phyloP scores from a whole-genome alignment of 768 basidiomycete genomes.

The Rhizopogon vinicolor region DNA sequence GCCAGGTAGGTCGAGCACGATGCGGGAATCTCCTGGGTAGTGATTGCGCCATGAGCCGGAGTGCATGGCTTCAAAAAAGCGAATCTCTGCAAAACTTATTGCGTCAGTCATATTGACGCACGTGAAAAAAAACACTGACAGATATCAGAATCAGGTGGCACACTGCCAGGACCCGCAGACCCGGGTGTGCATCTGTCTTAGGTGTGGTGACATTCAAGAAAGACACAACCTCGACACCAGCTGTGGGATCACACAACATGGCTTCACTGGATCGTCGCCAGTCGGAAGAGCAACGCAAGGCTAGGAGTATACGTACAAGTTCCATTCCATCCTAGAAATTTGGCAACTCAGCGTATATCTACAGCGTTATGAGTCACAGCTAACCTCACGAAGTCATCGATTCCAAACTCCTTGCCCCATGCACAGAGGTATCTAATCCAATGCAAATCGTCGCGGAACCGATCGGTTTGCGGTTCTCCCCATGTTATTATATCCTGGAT shows the following conservation, averaged over 20 bases:
- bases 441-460: conserved; percentile 14
- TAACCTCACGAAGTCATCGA: conserved; percentile 31
- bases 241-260: conserved; percentile 42
- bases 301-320: conserved; percentile 32
- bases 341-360: neutral
- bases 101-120: neutral
- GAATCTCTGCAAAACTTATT: neutral
- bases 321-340: conserved; percentile 39
- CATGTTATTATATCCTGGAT: conserved; percentile 30
- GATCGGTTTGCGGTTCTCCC: conserved; percentile 18
- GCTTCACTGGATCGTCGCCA: conserved; percentile 31
- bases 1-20: conserved; percentile 15
- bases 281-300: neutral
- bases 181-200: neutral
- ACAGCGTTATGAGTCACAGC: neutral
- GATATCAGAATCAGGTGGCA: too few relatives aligned
- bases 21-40: conserved; percentile 20
- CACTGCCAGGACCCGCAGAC: too few relatives aligned
- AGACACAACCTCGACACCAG: conserved; percentile 34
- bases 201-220: conserved; percentile 26
- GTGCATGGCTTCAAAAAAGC: conserved; percentile 8
- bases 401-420: conserved; percentile 25
- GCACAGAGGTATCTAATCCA: conserved; percentile 25
- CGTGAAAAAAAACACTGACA: neutral
- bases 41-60: conserved; percentile 18